Base-by-base conservation (phyloP, 2,329 filamentous ascomycete genomes). In the Xylaria sp. region DNA sequence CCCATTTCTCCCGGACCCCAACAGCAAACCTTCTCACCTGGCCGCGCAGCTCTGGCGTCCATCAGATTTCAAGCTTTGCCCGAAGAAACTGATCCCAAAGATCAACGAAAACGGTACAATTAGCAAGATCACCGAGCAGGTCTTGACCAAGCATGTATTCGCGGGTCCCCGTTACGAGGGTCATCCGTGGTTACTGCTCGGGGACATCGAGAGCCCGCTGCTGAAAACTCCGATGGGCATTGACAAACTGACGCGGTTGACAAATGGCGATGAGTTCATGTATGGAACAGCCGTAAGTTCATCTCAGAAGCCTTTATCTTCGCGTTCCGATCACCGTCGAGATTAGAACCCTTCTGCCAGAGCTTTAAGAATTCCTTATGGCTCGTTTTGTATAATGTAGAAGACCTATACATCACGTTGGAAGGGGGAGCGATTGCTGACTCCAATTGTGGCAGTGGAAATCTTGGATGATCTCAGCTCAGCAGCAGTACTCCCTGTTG, bases 141-240 rank as follows among this genome's bases (percentile, higher is more conserved):
- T 75, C 8, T 59, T 75, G 5, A 77, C 80, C 55, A 72, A 77
- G 5, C 72, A 77, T 2, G 66, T 77, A 0, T 79, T 77, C 68
- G 76, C 76, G 4, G 72, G 75, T 9, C 75, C 80, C 0, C 78
- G 80, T 0, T 80, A 80, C 62, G 73, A 77, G 15, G 79, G 80
- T 8, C 86, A 88, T 73, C 82, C 86, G n/a, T 88, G 86, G 86
- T 79, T 88, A 0, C 83, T 84, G 0, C 74, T 86, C 2, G 72
- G 74, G 28, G 61, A 65, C 28, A 61, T 67, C 13, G 65, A 64
- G 23, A 78, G 81, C 52, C 71, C 80, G 59, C 78, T 82, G 2
- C 81, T 83, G n/a, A 84, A 86, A 7, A 86, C 87, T 28, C 80
- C 80, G 10, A 77, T 81, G 59, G 84, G 84, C 2, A 79, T 84